Conservation (phyloP, 306 rosid species). For the Corylus heterophylla region DNA sequence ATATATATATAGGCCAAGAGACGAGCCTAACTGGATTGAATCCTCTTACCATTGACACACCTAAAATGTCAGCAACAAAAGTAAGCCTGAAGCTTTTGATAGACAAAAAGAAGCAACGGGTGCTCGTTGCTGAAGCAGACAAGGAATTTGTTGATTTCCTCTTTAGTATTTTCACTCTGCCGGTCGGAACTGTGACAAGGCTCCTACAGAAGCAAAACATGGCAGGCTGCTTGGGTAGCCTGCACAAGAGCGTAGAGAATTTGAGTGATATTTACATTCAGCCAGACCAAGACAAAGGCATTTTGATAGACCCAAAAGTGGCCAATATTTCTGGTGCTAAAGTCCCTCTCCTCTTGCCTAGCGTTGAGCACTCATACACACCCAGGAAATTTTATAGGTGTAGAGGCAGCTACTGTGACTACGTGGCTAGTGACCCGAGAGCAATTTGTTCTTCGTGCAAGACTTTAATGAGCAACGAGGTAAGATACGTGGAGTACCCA, state of each 20-base stretch:
- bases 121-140: neutral
- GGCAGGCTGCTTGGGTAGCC: constrained; percentile 13
- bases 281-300: neutral
- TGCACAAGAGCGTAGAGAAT: constrained; percentile 23
- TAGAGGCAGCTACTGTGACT: too few relatives aligned
- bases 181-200: neutral
- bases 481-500: neutral
- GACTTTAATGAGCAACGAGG: too few relatives aligned
- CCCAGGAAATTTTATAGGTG: too few relatives aligned
- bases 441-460: too few relatives aligned
- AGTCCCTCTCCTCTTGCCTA: neutral
- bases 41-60: neutral
- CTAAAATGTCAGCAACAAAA: neutral
- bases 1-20: too few relatives aligned
- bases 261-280: neutral
- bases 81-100: neutral
- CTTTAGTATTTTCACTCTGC: neutral
- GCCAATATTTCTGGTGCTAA: neutral
- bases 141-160: neutral
- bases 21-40: too few relatives aligned
- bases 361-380: neutral
- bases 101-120: neutral
- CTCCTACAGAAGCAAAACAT: neutral
- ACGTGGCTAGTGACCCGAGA: too few relatives aligned
- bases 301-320: constrained; percentile 1